These are phyloP conservation scores for Andrographis paniculata DNA, from an alignment of 305 asterid species.

Conservation along the genomic window DNA sequence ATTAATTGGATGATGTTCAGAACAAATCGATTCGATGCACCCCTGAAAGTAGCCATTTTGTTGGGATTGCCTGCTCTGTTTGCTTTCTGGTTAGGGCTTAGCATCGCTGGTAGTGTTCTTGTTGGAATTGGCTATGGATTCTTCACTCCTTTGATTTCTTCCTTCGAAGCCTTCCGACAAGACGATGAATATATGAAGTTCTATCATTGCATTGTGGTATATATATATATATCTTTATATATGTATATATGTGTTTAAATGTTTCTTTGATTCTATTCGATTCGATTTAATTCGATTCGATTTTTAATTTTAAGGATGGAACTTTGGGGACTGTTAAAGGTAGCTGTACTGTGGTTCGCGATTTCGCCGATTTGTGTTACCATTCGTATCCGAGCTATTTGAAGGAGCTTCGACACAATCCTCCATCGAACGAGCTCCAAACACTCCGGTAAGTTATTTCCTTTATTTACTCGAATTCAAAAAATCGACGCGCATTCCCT, in stretches of 20 bases:
- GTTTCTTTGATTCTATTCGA: no score
- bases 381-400: conserved; percentile 42
- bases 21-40: conserved; percentile 67
- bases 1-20: conserved; percentile 33
- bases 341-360: no score
- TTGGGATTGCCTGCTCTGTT: conserved; percentile 72
- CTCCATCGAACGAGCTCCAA: conserved; percentile 41
- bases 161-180: conserved; percentile 51
- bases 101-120: conserved; percentile 72
- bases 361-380: no score
- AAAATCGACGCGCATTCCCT: no score
- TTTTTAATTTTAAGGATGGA: no score
- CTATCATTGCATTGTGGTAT: conserved; percentile 77
- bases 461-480: no score
- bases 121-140: conserved; percentile 93
- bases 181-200: conserved; percentile 49
- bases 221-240: no score
- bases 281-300: no score
- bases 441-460: conserved; percentile 88
- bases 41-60: conserved; percentile 66
- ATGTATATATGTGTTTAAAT: no score
- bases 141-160: conserved; percentile 88
- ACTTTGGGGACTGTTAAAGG: no score
- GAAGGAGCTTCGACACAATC: conserved; percentile 59
- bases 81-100: conserved; percentile 79